Evolutionary conservation across 208 protist genomes (phyloP).

Genomic region (Crithidia sp.): DNA sequence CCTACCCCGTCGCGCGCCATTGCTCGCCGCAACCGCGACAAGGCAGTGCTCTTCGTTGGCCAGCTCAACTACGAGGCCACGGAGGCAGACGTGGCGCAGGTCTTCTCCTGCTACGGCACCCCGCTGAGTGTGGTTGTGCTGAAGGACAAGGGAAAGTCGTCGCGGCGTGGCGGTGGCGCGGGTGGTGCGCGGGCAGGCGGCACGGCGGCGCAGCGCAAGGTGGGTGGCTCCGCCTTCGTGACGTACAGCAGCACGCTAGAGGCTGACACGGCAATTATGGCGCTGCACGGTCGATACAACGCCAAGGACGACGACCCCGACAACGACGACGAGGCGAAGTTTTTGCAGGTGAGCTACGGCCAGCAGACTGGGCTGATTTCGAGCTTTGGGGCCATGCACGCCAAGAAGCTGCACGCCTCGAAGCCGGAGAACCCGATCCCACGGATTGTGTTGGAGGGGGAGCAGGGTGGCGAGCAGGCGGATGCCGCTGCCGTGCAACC

Average conservation of each 20-base stretch:
- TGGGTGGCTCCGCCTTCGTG: conserved; percentile 51
- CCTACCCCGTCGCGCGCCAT: conserved; percentile 16
- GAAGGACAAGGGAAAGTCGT: conserved; percentile 18
- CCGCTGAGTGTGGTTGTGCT: conserved; percentile 45
- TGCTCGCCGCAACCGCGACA: conserved; percentile 31
- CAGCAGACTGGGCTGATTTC: conserved; percentile 60
- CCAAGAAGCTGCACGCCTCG: conserved; percentile 47
- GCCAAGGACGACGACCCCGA: conserved; percentile 44
- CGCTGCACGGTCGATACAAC: conserved; percentile 51
- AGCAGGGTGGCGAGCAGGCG: neutral
- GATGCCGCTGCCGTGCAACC: conserved; percentile 1
- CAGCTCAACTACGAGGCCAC: conserved; percentile 48
- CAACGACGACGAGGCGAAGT: conserved; percentile 12
- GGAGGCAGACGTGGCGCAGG: conserved; percentile 37
- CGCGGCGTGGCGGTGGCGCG: too few species aligned
- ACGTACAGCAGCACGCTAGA: conserved; percentile 49
- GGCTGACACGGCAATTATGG: conserved; percentile 55
- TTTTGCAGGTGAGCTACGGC: conserved; percentile 69
- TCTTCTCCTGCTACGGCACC: conserved; percentile 42
- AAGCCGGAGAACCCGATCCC: conserved; percentile 68
- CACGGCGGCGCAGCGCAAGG: conserved; percentile 19
- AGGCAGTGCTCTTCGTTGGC: conserved; percentile 49
- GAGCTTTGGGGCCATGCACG: conserved; percentile 67
- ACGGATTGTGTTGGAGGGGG: neutral
- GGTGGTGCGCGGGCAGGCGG: conserved; percentile 4